Conservation (phyloP, 164 flowering plant genomes). For the Magnolia officinalis region DNA sequence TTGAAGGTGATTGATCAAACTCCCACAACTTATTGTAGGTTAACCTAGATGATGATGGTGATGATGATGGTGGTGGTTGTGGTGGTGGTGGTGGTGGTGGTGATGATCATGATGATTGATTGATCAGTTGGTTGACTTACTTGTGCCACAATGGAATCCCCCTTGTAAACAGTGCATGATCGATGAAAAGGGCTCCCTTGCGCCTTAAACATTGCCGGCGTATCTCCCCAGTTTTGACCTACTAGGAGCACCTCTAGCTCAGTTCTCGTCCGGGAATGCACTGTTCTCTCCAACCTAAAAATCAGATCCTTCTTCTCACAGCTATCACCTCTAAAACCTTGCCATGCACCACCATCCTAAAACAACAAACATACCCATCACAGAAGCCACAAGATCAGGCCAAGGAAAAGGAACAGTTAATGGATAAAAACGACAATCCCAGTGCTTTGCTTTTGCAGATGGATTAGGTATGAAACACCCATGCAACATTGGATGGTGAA, state of each 20-base stretch:
- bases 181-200: slow-evolving; percentile 59
- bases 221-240: slow-evolving; percentile 24
- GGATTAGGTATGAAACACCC: background rate
- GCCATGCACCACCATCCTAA: slow-evolving; percentile 44
- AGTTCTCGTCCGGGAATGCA: slow-evolving; percentile 24
- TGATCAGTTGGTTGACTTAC: slow-evolving; percentile 24
- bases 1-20: too few relatives aligned
- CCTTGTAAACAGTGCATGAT: slow-evolving; percentile 66
- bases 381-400: too few relatives aligned
- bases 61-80: too few relatives aligned
- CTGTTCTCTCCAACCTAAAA: slow-evolving; percentile 37
- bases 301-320: slow-evolving; percentile 34
- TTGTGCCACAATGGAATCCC: slow-evolving; percentile 64
- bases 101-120: too few relatives aligned
- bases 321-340: slow-evolving; percentile 40
- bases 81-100: background rate
- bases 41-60: background rate
- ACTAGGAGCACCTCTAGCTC: slow-evolving; percentile 47
- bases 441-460: background rate
- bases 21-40: too few relatives aligned
- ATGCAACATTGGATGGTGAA: background rate
- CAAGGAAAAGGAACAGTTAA: background rate
- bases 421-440: background rate
- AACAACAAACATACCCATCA: too few relatives aligned
- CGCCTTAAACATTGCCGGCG: slow-evolving; percentile 27